A percentile compares a stretch with the other conserved stretches of the same genome.
phyloP scores from a whole-genome alignment of 441 rosid genomes.

The Populus trichocarpa region DNA sequence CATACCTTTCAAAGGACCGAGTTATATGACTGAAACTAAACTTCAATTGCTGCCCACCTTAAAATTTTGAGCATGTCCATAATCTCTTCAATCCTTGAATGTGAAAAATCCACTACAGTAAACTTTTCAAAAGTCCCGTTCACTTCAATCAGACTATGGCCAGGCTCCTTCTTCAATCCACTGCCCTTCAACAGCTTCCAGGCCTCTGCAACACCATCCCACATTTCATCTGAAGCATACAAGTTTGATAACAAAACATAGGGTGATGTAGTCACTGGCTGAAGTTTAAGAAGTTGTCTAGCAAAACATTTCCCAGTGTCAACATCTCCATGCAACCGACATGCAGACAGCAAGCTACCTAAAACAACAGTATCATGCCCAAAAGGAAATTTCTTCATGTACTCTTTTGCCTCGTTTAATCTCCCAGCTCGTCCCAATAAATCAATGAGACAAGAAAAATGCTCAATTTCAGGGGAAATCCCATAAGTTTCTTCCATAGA shows the following conservation, averaged over 20 bases:
- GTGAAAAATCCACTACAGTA: constrained; percentile 43
- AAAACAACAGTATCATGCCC: constrained; percentile 44
- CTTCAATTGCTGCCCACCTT: constrained; percentile 28
- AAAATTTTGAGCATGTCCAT: constrained; percentile 32
- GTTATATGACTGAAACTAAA: neutral
- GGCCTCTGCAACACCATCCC: constrained; percentile 50
- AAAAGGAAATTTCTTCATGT: constrained; percentile 30
- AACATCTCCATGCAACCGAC: constrained; percentile 50
- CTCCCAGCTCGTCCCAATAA: constrained; percentile 65
- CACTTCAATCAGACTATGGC: constrained; percentile 50
- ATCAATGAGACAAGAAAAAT: constrained; percentile 63
- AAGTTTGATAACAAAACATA: constrained; percentile 55
- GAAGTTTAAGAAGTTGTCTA: constrained; percentile 39
- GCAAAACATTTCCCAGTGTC: constrained; percentile 44
- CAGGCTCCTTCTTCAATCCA: constrained; percentile 64
- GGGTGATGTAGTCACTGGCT: constrained; percentile 48
- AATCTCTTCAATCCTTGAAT: constrained; percentile 41
- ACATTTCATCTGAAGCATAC: constrained; percentile 58
- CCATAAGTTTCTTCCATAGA: constrained; percentile 45
- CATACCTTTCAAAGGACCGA: neutral
- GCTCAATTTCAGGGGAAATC: constrained; percentile 49
- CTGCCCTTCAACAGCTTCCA: constrained; percentile 57
- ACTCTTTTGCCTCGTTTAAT: constrained; percentile 45
- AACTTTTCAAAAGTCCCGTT: constrained; percentile 42
- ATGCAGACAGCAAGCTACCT: constrained; percentile 62